phyloP scores from a whole-genome alignment of 2,329 filamentous ascomycete genomes.

The Alternaria arbusti region DNA sequence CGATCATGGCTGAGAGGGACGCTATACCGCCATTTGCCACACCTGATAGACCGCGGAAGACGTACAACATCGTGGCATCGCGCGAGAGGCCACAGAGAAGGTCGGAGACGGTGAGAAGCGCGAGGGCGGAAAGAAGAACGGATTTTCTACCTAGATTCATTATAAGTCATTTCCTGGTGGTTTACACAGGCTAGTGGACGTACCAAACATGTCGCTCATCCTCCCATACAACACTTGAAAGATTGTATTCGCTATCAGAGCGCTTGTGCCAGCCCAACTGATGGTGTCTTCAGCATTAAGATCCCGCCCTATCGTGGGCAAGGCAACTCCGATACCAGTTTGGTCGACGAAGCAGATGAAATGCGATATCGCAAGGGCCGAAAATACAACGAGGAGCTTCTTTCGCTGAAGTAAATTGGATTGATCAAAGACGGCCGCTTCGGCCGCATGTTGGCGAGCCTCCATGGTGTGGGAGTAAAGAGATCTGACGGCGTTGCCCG shows the following conservation, averaged over 20 bases:
- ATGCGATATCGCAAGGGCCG: conserved; percentile 59
- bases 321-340: conserved; percentile 58
- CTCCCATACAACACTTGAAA: conserved; percentile 71
- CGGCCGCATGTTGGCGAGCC: conserved; percentile 17
- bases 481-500: background rate
- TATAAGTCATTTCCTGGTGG: background rate
- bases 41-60: conserved; percentile 64
- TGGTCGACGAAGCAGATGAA: conserved; percentile 65
- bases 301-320: conserved; percentile 47
- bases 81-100: conserved; percentile 65
- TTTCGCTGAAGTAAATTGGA: conserved; percentile 62
- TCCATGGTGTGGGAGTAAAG: background rate
- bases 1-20: conserved; percentile 46
- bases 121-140: conserved; percentile 61
- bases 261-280: conserved; percentile 61
- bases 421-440: conserved; percentile 46
- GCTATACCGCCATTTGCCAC: conserved; percentile 68
- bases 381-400: conserved; percentile 60
- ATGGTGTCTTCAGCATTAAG: conserved; percentile 57
- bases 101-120: conserved; percentile 62
- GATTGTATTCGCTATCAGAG: conserved; percentile 64
- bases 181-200: background rate
- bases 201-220: conserved; percentile 65
- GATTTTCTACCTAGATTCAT: conserved; percentile 16
- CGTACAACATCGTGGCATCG: conserved; percentile 65